phyloP scores from a whole-genome alignment of 73 alveolate genomes.

The Symbiodinium natans region DNA sequence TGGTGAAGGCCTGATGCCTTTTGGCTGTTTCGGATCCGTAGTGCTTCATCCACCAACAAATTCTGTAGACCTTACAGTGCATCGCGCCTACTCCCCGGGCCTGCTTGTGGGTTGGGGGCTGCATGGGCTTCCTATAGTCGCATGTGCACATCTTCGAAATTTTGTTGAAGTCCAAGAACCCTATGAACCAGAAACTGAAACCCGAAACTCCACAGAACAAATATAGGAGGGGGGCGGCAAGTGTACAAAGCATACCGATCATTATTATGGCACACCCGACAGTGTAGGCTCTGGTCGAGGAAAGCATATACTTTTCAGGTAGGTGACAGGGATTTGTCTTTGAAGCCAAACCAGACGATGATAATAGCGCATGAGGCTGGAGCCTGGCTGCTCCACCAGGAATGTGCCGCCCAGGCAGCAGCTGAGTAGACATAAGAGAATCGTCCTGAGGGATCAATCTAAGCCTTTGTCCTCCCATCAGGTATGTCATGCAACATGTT shows the following conservation, averaged over 20 bases:
- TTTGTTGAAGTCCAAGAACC: no score
- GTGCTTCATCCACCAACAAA: conserved; percentile 36
- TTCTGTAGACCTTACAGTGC: background rate
- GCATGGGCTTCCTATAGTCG: no score
- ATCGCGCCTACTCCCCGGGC: no score
- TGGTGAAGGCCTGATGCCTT: background rate
- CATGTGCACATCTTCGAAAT: no score
- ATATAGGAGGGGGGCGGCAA: no score
- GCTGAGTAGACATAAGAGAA: background rate
- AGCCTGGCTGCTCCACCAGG: conserved; percentile 37
- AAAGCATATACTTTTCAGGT: background rate
- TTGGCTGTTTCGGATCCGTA: background rate
- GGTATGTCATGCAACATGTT: no score
- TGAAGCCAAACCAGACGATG: background rate
- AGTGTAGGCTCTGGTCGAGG: background rate
- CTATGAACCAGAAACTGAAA: no score
- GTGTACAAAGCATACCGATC: no score
- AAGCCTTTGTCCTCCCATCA: background rate
- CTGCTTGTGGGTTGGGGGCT: no score
- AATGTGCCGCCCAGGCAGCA: conserved; percentile 31
- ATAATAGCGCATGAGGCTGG: conserved; percentile 9
- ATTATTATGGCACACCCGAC: background rate
- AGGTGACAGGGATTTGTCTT: background rate
- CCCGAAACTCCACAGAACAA: no score
- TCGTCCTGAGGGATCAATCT: background rate